A percentile compares a stretch with the other conserved stretches of the same genome.
Evolutionary conservation across 352 stramenopile genomes (phyloP).

Genomic region (Phytophthora pisi): DNA sequence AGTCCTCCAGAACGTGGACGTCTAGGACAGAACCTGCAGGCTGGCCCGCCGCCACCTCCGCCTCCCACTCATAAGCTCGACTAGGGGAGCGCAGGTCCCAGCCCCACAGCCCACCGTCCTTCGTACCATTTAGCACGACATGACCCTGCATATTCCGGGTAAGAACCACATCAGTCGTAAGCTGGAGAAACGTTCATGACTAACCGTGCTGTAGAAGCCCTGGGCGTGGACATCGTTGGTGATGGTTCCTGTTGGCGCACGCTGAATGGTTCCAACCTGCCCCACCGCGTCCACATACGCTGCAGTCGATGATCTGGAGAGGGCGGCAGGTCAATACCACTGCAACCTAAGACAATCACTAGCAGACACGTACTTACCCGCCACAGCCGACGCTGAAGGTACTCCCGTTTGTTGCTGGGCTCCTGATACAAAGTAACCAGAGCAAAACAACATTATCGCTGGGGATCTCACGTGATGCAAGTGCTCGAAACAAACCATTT

Average conservation of each 20-base stretch:
- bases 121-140: conserved; percentile 58
- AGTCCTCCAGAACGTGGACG: conserved; percentile 50
- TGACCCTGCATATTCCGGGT: conserved; percentile 24
- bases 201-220: conserved; percentile 41
- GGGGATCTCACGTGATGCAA: not conserved
- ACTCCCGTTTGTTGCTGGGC: conserved; percentile 16
- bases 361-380: conserved; percentile 18
- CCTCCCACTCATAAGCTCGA: conserved; percentile 34
- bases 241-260: conserved; percentile 35
- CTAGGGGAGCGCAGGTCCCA: conserved; percentile 51
- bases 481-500: conserved; percentile 31
- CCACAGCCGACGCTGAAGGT: conserved; percentile 43
- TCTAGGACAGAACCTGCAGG: conserved; percentile 35
- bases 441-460: not conserved
- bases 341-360: not conserved
- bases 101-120: conserved; percentile 49
- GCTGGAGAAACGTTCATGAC: conserved; percentile 2
- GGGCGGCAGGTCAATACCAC: not conserved
- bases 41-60: not conserved
- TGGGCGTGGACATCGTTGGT: conserved; percentile 53
- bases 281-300: conserved; percentile 29
- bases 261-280: conserved; percentile 5
- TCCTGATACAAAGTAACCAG: conserved; percentile 17
- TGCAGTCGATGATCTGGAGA: conserved; percentile 20
- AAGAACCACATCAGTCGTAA: not conserved